A percentile compares a stretch with the other conserved stretches of the same genome.
Conservation (phyloP, 1,139 yeast species). For the Kodamaea sp. region DNA sequence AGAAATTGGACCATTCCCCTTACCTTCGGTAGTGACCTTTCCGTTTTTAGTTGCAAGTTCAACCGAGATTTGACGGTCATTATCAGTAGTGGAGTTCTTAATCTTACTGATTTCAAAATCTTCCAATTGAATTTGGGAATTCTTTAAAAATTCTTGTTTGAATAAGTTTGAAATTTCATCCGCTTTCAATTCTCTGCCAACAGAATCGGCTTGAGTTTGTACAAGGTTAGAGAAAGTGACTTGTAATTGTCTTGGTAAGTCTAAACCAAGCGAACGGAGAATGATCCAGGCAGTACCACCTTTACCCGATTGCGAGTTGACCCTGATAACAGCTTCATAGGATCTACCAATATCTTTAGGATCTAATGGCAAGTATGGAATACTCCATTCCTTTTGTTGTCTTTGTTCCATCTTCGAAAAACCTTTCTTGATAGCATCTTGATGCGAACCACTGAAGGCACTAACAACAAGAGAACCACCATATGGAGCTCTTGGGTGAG, state of each 20-base stretch:
- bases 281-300: slow-evolving; percentile 53
- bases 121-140: slow-evolving; percentile 25
- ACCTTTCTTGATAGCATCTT: slow-evolving; percentile 50
- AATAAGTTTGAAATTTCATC: slow-evolving; percentile 41
- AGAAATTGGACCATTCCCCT: slow-evolving; percentile 49
- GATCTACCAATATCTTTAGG: slow-evolving; percentile 49
- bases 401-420: slow-evolving; percentile 30
- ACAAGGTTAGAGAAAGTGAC: slow-evolving; percentile 40
- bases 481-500: slow-evolving; percentile 49
- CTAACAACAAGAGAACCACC: slow-evolving; percentile 48
- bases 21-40: slow-evolving; percentile 27
- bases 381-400: slow-evolving; percentile 28
- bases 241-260: slow-evolving; percentile 46
- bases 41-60: slow-evolving; percentile 16
- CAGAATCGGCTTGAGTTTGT: slow-evolving; percentile 37
- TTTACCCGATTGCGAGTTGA: slow-evolving; percentile 49
- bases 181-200: slow-evolving; percentile 45
- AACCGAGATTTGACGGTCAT: slow-evolving; percentile 28
- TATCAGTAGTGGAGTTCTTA: slow-evolving; percentile 14
- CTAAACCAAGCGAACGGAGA: slow-evolving; percentile 44
- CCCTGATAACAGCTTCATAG: slow-evolving; percentile 50
- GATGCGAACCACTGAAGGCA: slow-evolving; percentile 50
- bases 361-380: slow-evolving; percentile 49
- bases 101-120: slow-evolving; percentile 35
- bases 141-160: slow-evolving; percentile 31